Conservation (phyloP, 331 rosid species). For the Cydonia oblonga region DNA sequence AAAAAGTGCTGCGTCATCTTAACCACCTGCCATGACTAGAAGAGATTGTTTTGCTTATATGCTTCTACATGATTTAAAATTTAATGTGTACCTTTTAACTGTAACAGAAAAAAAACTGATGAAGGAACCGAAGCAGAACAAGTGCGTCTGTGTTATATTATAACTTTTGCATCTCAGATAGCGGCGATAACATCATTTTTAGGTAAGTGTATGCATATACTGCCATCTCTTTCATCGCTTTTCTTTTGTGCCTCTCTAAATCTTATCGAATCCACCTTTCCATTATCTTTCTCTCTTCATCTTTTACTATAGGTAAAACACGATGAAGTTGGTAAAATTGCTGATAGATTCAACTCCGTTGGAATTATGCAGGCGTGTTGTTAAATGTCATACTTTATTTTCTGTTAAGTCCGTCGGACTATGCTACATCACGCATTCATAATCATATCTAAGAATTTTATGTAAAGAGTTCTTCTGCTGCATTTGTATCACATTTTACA, state of each 20-base stretch:
- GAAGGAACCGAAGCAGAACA: slow-evolving; percentile 33
- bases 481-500: neutral
- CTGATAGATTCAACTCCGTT: slow-evolving; percentile 11
- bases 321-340: neutral
- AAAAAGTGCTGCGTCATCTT: neutral
- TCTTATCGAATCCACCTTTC: neutral
- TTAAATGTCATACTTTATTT: neutral
- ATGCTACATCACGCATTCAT: neutral
- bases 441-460: neutral
- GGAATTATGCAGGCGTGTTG: slow-evolving; percentile 9
- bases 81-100: neutral
- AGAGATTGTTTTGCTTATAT: neutral
- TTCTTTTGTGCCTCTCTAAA: neutral
- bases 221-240: neutral
- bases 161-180: slow-evolving; percentile 31
- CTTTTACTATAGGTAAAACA: slow-evolving; percentile 8
- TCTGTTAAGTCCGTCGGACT: slow-evolving; percentile 2
- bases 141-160: slow-evolving; percentile 71
- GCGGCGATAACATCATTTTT: slow-evolving; percentile 30
- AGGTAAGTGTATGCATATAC: slow-evolving; percentile 25
- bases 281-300: slow-evolving; percentile 6
- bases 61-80: slow-evolving; percentile 5
- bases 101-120: slow-evolving; percentile 65
- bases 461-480: slow-evolving; percentile 4
- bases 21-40: slow-evolving; percentile 1